Evolutionary conservation across 441 rosid genomes (phyloP).

Genomic region (Adansonia gregorii): DNA sequence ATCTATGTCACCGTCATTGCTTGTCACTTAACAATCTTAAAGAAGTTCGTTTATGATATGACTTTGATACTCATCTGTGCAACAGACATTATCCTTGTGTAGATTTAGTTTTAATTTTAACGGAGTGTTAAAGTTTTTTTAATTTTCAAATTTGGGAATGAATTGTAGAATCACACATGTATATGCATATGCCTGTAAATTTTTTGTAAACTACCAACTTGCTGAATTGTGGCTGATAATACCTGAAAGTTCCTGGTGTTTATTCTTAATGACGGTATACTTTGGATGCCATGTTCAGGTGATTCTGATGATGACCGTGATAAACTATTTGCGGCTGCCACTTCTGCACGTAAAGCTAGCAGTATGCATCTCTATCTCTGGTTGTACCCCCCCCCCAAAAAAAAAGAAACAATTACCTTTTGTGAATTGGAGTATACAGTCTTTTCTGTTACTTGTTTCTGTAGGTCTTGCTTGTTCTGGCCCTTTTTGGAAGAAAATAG

Average conservation of each 20-base stretch:
- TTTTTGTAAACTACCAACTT: neutral
- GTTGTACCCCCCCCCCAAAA: neutral
- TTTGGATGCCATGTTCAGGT: too few relatives aligned
- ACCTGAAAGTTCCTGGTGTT: slow-evolving; percentile 11
- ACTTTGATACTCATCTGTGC: slow-evolving; percentile 2
- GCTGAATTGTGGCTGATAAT: slow-evolving; percentile 13
- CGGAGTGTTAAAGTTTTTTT: neutral
- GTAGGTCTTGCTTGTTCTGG: slow-evolving; percentile 76
- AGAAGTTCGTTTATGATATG: neutral
- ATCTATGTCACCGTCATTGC: neutral
- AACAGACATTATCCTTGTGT: neutral
- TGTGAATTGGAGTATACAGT: neutral
- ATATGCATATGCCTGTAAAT: neutral
- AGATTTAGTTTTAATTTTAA: neutral
- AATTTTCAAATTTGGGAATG: neutral
- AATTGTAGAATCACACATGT: neutral
- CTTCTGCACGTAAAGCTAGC: slow-evolving; percentile 68
- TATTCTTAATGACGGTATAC: too few relatives aligned
- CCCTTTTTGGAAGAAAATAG: slow-evolving; percentile 90
- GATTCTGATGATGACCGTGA: slow-evolving; percentile 89
- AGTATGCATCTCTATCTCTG: slow-evolving; percentile 52
- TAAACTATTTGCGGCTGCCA: slow-evolving; percentile 83
- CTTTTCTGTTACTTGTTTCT: slow-evolving; percentile 29
- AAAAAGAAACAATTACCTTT: neutral
- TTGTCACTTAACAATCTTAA: too few relatives aligned